Base-by-base conservation (phyloP, 371 early-diverging fungal genomes). In the Thermomucor indicae-seudaticae region DNA sequence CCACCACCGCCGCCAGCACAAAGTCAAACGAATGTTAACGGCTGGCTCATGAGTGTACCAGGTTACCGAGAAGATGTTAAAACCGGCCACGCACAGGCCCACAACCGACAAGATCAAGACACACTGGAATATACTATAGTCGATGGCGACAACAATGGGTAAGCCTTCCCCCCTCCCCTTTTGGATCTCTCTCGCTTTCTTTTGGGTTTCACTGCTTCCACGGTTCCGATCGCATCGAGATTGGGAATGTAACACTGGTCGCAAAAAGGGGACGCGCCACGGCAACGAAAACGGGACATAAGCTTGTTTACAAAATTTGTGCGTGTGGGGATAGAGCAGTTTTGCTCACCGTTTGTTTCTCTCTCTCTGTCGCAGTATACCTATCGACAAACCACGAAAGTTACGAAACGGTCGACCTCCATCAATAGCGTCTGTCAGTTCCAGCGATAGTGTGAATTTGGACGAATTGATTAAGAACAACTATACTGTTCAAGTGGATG, bases 391-490 rank as follows among this genome's bases (percentile, higher is more conserved):
- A 20, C 29, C 43, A 27, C 31, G 43, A 35, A 24, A 27, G 16
- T n/a, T 43, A 16, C 22, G 46, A 8, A 65, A 55, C 35, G 49
- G 43, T 42, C 61, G 75, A 37, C 65, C 66, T 24, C 54, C 53
- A 40, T 74, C 75, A n/a, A 53, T 61, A 22, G 40, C 62, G 10
- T 74, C 74, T 0, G 60, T 62, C 22, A 60, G 64, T 29, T 74
- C 75, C 16, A 63, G 60, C 43, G 70, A 74, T 45, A 74, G 75
- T 46, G 53, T 67, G 22, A 66, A 68, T 31, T 45, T 74, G 23
- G 75, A 70, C 32, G 75, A 67, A 11, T 43, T 74, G 29, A 74
- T 74, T 49, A 65, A 58, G 41, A 57, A 62, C 8, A 70, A 74
- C 39, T 67, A 60, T 27, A 64, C 68, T 6, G 47, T 53, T 11